A percentile compares a stretch with the other conserved stretches of the same genome.
Evolutionary conservation across 2,329 filamentous ascomycete genomes (phyloP).

Genomic region (Sarocladium kiliense): DNA sequence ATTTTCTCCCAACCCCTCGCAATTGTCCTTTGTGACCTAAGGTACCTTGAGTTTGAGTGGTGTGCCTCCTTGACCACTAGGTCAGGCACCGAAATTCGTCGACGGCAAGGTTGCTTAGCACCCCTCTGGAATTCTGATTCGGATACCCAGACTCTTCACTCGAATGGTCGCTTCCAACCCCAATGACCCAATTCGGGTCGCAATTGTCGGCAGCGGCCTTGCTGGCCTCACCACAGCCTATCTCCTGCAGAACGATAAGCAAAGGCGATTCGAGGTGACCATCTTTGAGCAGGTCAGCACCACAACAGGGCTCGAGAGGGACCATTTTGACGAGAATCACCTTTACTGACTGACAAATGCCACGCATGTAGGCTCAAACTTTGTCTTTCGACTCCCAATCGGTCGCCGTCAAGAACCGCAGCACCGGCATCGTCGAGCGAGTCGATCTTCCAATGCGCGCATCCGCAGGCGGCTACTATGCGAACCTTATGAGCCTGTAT

Average conservation of each 20-base stretch:
- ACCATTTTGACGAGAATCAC: too few species aligned
- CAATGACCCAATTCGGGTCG: slow-evolving; percentile 17
- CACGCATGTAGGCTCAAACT: slow-evolving; percentile 20
- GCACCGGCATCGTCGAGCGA: slow-evolving; percentile 24
- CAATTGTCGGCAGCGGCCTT: slow-evolving; percentile 32
- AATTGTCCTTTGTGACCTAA: too few species aligned
- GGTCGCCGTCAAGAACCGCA: slow-evolving; percentile 26
- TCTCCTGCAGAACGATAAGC: slow-evolving; percentile 25
- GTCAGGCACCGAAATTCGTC: too few species aligned
- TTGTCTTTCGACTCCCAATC: slow-evolving; percentile 34
- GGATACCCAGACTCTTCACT: too few species aligned
- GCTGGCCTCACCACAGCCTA: slow-evolving; percentile 31
- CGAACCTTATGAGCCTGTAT: slow-evolving; percentile 51
- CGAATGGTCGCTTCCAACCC: not conserved
- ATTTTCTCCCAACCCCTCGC: too few species aligned
- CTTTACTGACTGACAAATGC: not conserved
- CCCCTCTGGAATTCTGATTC: too few species aligned
- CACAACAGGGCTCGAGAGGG: too few species aligned
- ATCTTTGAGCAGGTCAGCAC: slow-evolving; percentile 31
- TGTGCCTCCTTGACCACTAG: not conserved
- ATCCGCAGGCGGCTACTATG: slow-evolving; percentile 41
- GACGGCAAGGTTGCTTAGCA: too few species aligned
- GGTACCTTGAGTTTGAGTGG: too few species aligned
- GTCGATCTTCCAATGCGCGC: slow-evolving; percentile 35
- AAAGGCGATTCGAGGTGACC: slow-evolving; percentile 26